Percentiles rank a stretch among this genome's conserved stretches.
phyloP scores from a whole-genome alignment of 2,329 filamentous ascomycete species.

The Orbilia quercus region DNA sequence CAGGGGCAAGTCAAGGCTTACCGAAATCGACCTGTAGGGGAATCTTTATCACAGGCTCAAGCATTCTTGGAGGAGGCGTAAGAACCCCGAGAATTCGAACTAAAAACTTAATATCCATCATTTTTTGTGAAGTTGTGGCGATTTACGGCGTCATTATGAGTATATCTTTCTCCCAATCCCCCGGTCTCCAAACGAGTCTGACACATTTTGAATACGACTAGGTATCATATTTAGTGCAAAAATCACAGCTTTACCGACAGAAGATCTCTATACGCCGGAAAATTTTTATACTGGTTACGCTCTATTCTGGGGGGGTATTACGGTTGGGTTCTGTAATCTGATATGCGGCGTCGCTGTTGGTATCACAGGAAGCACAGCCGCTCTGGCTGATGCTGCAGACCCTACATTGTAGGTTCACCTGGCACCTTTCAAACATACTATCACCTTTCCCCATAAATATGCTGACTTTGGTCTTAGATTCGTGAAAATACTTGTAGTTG shows the following conservation, averaged over 20 bases:
- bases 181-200: no score
- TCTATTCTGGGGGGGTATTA: slow-evolving; percentile 93
- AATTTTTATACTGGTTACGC: slow-evolving; percentile 96
- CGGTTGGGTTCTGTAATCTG: slow-evolving; percentile 94
- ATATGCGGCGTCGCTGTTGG: slow-evolving; percentile 96
- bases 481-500: slow-evolving; percentile 98
- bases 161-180: slow-evolving; percentile 27
- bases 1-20: background rate
- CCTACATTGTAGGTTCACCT: slow-evolving; percentile 76
- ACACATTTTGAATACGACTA: slow-evolving; percentile 10
- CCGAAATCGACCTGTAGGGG: slow-evolving; percentile 73
- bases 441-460: slow-evolving; percentile 26
- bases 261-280: slow-evolving; percentile 76
- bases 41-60: slow-evolving; percentile 97
- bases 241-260: slow-evolving; percentile 73
- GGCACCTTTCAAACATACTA: background rate
- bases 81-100: slow-evolving; percentile 97
- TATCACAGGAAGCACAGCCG: slow-evolving; percentile 97
- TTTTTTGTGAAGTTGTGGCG: slow-evolving; percentile 99
- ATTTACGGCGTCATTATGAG: slow-evolving; percentile 99
- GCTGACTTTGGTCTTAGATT: slow-evolving; percentile 71
- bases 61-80: slow-evolving; percentile 95
- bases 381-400: slow-evolving; percentile 94
- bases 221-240: slow-evolving; percentile 95
- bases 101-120: slow-evolving; percentile 99